Base-by-base conservation (phyloP, 75 land plant species). In the Pinus albicaulis region DNA sequence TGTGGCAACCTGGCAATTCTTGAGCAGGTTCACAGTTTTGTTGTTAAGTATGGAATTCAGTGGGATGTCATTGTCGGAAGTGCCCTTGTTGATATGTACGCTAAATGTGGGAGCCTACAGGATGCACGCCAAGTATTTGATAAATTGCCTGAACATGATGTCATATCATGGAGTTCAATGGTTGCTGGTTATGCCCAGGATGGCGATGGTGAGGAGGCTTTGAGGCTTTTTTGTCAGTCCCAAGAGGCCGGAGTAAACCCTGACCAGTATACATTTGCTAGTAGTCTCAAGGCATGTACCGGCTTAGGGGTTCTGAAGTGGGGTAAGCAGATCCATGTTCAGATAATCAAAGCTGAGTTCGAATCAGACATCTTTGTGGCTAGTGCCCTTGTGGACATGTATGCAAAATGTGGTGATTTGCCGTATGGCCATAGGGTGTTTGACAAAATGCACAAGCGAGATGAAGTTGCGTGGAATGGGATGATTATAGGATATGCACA, bases 381-480 rank as follows among this genome's bases (percentile, higher is more conserved):
- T 11, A 89, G 85, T 79, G 77, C 83, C 20, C 74, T 91, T 65
- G 80, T 91, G 22, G 72, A 84, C 80, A 86, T 91, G 87, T 91
- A 93, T 77, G 84, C 82, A 12, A 91, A 87, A 25, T 85, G 80
- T 74, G 86, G 83, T 57, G 63, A 70, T 41, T 77, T 85, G 80
- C 64, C 24, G 15, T 83, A 87, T 78, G 93, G 94, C 24, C 63
- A 77, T 11, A 24, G 26, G 38, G 82, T 87, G 12, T 85, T 84
- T 56, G 75, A 71, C 19, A 82, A n/a, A 48, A 83, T 89, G 85
- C 73, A 80, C 5, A 68, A 55, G 17, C 65, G 15, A 44, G 88
- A 91, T 58, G 56, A 77, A 17, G 82, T 89, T 12, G 75, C 90
- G 34, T 93, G 96, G 89, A 93, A 87, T 79, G 89, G 89, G 0